Evolutionary conservation across 495 filamentous ascomycete genomes (phyloP).

Genomic region (Melanomma pulvis-pyrius): DNA sequence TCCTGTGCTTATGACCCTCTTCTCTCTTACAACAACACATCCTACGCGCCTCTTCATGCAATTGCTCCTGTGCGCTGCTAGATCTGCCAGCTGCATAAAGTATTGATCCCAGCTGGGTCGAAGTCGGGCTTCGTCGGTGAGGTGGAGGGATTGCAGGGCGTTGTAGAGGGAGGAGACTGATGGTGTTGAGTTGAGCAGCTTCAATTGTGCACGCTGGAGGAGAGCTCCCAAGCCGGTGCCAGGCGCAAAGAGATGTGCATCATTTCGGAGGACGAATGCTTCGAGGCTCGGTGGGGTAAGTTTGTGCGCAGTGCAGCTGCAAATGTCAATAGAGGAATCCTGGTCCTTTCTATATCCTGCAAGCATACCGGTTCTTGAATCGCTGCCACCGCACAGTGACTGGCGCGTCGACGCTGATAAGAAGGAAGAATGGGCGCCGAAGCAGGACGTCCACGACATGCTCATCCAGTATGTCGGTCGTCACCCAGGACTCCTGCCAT

Average conservation of each 20-base stretch:
- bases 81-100: slow-evolving; percentile 92
- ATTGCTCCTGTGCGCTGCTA: slow-evolving; percentile 88
- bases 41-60: slow-evolving; percentile 98
- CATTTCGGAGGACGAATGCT: slow-evolving; percentile 74
- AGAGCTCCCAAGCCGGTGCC: slow-evolving; percentile 67
- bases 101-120: slow-evolving; percentile 97
- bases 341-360: neutral
- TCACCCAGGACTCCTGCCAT: slow-evolving; percentile 84
- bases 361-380: slow-evolving; percentile 57
- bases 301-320: slow-evolving; percentile 50
- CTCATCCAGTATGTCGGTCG: slow-evolving; percentile 74
- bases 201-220: slow-evolving; percentile 76
- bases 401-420: slow-evolving; percentile 90
- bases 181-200: slow-evolving; percentile 80
- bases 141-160: slow-evolving; percentile 68
- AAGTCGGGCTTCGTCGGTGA: slow-evolving; percentile 76
- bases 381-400: slow-evolving; percentile 79
- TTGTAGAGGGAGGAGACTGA: slow-evolving; percentile 68
- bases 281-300: slow-evolving; percentile 64
- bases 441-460: slow-evolving; percentile 68
- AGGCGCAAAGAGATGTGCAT: slow-evolving; percentile 74
- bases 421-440: slow-evolving; percentile 86
- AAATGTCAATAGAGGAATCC: neutral
- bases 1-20: slow-evolving; percentile 89
- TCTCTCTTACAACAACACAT: slow-evolving; percentile 88